Base-by-base conservation (phyloP, 1,139 yeast species). In the Saccharomyces hybrid region DNA sequence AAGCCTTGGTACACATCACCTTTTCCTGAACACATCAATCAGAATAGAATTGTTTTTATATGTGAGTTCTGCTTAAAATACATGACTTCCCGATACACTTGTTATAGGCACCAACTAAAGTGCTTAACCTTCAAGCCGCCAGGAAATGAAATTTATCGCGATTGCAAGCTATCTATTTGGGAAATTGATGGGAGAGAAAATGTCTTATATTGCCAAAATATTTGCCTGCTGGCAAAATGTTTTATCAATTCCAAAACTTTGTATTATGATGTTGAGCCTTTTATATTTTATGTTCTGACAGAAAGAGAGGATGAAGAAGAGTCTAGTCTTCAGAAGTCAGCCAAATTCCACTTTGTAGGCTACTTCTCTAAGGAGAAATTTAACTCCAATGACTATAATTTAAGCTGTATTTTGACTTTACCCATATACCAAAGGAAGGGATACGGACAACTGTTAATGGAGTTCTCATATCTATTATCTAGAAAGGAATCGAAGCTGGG, bases 1-100 rank as follows among this genome's bases (percentile, higher is more conserved):
- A 86, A 85, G 57, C 88, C 97, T 0, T 89, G 98, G 97, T 90
- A 88, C 69, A 81, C 88, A 3, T 86, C 97, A 0, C 98, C 98
- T 0, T 93, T 88, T 66, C 97, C 99, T 0, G 90, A 87, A 59
- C 96, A 89, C 65, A 88, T 83, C 64, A 81, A 89, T 38, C 78
- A 78, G 48, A 80, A 83, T 52, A 75, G 75, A 49, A 77, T 82
- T 4, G 71, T 93, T 50, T 85, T 84, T 66, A 78, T 93, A 16
- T 93, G 99, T 70, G 95, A 89, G 64, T 84, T 79, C 64, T 93
- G 99, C 67, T 73, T 93, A 56, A 85, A 87, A 70, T 91, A 89
- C 68, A 85, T 85, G 84, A 79, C 78, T 50, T 83, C 91, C 0
- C 83, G 87, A 26, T 82, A 78, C 58, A 82, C 86, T 0, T 78